Conservation (phyloP, 2,329 filamentous ascomycete species). For the Aspergillus cejpii region DNA sequence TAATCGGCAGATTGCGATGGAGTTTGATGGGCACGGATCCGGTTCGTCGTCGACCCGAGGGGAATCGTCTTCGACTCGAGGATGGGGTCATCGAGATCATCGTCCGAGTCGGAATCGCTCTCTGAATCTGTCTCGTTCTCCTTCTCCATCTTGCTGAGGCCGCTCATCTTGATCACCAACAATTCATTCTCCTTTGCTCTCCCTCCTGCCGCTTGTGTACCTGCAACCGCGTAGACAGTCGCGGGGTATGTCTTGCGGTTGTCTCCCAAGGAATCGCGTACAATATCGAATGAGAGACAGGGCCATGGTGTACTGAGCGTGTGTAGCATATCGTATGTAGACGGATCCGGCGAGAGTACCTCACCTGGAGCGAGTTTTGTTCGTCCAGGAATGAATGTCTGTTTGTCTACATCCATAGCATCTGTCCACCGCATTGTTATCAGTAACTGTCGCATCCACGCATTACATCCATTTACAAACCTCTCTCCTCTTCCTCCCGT, state of each 20-base stretch:
- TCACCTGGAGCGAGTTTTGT: constrained; percentile 87
- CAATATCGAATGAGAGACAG: constrained; percentile 89
- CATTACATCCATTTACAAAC: constrained; percentile 39
- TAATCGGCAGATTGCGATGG: constrained; percentile 58
- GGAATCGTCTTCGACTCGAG: constrained; percentile 89
- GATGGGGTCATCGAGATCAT: constrained; percentile 75
- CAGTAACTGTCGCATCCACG: constrained; percentile 5
- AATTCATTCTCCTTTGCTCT: constrained; percentile 82
- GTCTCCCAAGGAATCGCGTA: constrained; percentile 79
- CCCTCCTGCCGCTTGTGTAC: constrained; percentile 77
- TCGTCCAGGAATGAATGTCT: constrained; percentile 91
- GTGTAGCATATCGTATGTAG: constrained; percentile 98
- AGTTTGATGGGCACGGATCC: constrained; percentile 79
- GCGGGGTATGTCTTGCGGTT: constrained; percentile 89
- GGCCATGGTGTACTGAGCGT: constrained; percentile 92
- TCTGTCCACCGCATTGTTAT: constrained; percentile 38
- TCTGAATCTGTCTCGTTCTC: constrained; percentile 63
- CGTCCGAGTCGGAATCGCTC: constrained; percentile 62
- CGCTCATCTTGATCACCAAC: constrained; percentile 93
- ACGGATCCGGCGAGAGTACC: constrained; percentile 80
- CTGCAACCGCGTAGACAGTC: constrained; percentile 89
- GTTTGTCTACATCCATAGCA: constrained; percentile 88
- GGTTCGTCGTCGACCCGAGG: constrained; percentile 80
- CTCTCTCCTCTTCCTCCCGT: constrained; percentile 76
- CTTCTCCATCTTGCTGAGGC: constrained; percentile 77